These are phyloP conservation scores for Coemansia sp. DNA, from an alignment of 192 early-diverging fungal species.

Conservation along the genomic window DNA sequence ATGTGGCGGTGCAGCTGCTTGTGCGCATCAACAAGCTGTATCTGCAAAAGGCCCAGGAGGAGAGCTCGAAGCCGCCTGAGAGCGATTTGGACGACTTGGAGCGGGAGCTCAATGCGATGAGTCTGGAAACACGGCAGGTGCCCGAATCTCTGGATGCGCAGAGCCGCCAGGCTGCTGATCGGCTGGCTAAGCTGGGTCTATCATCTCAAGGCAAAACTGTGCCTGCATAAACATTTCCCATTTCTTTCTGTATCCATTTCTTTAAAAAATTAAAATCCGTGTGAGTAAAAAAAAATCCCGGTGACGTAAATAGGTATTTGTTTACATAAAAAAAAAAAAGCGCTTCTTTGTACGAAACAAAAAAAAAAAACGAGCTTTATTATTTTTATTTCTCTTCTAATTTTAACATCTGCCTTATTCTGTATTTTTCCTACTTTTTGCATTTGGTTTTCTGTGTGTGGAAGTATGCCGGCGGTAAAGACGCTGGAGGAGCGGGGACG, in stretches of 20 bases:
- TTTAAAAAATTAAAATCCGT: too few relatives aligned
- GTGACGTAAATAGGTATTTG: too few relatives aligned
- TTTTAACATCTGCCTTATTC: background rate
- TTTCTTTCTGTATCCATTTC: background rate
- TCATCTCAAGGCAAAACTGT: conserved; percentile 9
- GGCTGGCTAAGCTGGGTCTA: conserved; percentile 39
- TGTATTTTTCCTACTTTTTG: background rate
- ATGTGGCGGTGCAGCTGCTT: conserved; percentile 35
- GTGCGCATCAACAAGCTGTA: conserved; percentile 48
- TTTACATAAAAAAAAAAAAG: background rate
- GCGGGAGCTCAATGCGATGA: conserved; percentile 47
- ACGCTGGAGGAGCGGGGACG: conserved; percentile 40
- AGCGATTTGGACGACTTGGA: conserved; percentile 41
- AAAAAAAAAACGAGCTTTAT: background rate
- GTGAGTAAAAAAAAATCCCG: too few relatives aligned
- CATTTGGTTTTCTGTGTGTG: conserved; percentile 3
- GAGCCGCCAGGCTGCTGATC: conserved; percentile 32
- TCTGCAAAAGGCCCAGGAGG: conserved; percentile 27
- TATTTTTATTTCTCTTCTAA: conserved; percentile 1
- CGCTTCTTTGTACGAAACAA: background rate
- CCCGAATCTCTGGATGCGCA: conserved; percentile 3
- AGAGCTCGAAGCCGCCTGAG: conserved; percentile 10
- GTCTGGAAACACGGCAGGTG: conserved; percentile 6
- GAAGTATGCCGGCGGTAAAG: conserved; percentile 19
- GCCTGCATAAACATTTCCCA: background rate